Evolutionary conservation across 2,329 filamentous ascomycete genomes (phyloP).

Genomic region (Emergomyces orientalis): DNA sequence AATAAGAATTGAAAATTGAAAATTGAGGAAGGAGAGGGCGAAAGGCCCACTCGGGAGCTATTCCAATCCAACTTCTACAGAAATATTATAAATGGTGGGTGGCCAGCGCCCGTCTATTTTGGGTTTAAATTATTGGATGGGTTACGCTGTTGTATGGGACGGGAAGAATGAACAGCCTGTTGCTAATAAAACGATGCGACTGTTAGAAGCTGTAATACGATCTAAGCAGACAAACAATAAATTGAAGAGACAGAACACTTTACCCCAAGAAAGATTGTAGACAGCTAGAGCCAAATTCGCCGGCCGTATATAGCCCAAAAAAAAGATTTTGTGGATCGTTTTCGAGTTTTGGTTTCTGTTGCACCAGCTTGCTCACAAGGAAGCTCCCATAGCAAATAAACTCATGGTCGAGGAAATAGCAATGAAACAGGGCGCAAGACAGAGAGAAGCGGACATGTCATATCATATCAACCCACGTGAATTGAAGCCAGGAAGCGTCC

Average conservation of each 20-base stretch:
- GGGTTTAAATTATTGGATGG: not conserved
- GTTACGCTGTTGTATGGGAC: not conserved
- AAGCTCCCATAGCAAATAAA: not conserved
- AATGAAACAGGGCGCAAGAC: not conserved
- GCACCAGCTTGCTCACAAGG: not conserved
- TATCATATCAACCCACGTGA: not conserved
- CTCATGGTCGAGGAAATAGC: not conserved
- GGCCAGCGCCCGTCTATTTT: slow-evolving; percentile 1
- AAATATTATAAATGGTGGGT: not conserved
- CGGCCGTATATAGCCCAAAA: not conserved
- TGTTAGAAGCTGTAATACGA: not conserved
- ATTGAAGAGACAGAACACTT: not conserved
- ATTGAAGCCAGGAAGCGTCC: not conserved
- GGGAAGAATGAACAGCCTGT: not conserved
- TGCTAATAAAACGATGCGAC: not conserved
- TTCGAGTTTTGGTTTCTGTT: not conserved
- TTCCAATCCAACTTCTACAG: not conserved
- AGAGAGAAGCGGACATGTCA: not conserved
- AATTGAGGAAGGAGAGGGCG: not conserved
- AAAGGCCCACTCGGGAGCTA: not conserved
- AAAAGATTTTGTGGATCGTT: too few species aligned
- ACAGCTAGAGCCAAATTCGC: not conserved
- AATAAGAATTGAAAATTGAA: too few species aligned
- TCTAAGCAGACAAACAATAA: not conserved
- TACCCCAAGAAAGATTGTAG: not conserved